Evolutionary conservation across 805 yeast genomes (phyloP).

Genomic region (Cyberlindnera lachancei): DNA sequence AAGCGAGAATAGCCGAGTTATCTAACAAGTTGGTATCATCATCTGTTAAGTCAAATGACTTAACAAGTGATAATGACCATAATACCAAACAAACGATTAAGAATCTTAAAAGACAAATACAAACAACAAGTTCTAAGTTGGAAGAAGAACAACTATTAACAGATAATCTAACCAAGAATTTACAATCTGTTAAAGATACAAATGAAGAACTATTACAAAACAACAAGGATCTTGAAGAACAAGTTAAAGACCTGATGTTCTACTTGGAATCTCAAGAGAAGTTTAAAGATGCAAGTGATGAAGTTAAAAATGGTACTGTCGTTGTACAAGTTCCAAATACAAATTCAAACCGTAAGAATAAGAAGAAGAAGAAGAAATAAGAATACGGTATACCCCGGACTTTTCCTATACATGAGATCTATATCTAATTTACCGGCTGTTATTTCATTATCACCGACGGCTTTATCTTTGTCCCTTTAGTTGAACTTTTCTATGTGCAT

Average conservation of each 20-base stretch:
- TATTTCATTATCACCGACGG: not conserved
- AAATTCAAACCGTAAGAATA: not conserved
- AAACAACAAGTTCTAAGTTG: conserved; percentile 21
- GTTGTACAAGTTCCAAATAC: conserved; percentile 27
- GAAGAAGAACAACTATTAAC: conserved; percentile 42
- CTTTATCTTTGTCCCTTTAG: not conserved
- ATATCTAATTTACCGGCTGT: no score
- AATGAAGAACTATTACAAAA: conserved; percentile 29
- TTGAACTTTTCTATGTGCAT: no score
- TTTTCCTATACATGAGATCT: no score
- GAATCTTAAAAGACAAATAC: conserved; percentile 6
- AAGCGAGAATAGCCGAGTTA: conserved; percentile 36
- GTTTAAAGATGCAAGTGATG: conserved; percentile 63
- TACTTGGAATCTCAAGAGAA: conserved; percentile 67
- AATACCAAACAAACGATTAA: not conserved
- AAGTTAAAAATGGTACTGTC: conserved; percentile 63
- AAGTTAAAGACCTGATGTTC: conserved; percentile 73
- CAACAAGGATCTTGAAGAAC: conserved; percentile 49
- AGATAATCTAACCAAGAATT: conserved; percentile 32
- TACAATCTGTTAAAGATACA: conserved; percentile 28
- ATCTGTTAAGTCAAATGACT: not conserved
- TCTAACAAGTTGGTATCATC: conserved; percentile 18
- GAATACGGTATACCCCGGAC: no score
- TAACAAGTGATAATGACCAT: not conserved
- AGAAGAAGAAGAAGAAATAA: conserved; percentile 2